Evolutionary conservation across 768 basidiomycete genomes (phyloP), one percentile per base, ranked within the genome.

Genomic region (Multifurca ochricompacta): DNA sequence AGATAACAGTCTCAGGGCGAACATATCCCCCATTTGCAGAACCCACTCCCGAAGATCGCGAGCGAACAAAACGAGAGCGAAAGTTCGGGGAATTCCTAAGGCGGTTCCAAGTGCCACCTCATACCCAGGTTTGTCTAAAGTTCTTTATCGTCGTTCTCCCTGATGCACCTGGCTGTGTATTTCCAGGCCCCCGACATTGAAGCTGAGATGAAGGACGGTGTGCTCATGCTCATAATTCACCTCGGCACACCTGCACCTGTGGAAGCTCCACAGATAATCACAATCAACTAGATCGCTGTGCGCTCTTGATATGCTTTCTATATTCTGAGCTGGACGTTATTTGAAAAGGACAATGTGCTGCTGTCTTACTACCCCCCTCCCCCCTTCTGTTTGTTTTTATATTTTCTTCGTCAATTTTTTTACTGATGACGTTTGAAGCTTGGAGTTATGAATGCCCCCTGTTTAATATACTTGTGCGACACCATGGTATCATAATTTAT

Each of bases 161-260:
- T 64, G 58, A 54, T 61, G 49, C 54, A 60, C 40, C 46, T 51
- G 45, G 59, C 55, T 60, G 32, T 40, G 53, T 21, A 39, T 19
- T 4, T 10, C 9, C 61, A 82, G 83, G 68, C 73, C 62, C 72
- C 76, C 63, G 78, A 85, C 60, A 65, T 85, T 48, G 65, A 70
- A 27, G 79, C 77, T 30, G 68, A 71, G 48, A 74, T 86, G 70
- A 74, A 76, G 59, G 77, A 83, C 63, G 84, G 84, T 32, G 66
- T 86, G 47, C 75, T 86, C 42, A 74, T 73, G 18, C 65, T 86
- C 63, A 78, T 67, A 60, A 74, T 86, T 58, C 67, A 73, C 47
- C 74, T 72, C 56, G 81, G 80, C 7, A 65, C 70, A 18, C 74
- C 77, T 9, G 73, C 69, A 56, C 57, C 69, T 49, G 61, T 65